Conservation (phyloP, 2,329 filamentous ascomycete genomes). For the Pseudopyricularia cyperi region DNA sequence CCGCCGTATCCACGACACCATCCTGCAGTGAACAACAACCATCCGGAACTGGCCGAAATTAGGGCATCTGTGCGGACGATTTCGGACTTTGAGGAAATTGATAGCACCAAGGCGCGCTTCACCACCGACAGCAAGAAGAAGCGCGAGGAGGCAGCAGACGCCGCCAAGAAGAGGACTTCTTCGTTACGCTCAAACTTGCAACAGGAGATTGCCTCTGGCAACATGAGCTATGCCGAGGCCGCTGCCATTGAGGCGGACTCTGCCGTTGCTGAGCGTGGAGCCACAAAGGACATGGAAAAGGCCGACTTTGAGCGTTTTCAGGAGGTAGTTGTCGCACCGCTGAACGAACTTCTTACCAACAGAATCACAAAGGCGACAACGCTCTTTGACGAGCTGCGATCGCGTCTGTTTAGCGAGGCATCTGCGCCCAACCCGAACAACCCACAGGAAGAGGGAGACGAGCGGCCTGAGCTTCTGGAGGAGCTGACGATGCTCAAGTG, state of each 20-base stretch:
- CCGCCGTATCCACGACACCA: conserved; percentile 91
- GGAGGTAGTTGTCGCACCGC: conserved; percentile 64
- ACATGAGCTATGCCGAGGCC: conserved; percentile 71
- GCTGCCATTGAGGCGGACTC: conserved; percentile 69
- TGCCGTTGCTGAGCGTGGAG: conserved; percentile 53
- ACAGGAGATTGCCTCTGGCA: conserved; percentile 62
- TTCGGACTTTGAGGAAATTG: conserved; percentile 60
- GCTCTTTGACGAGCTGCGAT: conserved; percentile 65
- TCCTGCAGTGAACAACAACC: conserved; percentile 89
- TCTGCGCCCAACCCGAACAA: conserved; percentile 61
- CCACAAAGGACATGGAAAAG: conserved; percentile 61
- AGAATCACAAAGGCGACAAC: conserved; percentile 62
- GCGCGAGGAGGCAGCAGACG: conserved; percentile 38
- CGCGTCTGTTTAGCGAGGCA: conserved; percentile 59
- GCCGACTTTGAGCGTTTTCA: conserved; percentile 78
- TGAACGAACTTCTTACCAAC: conserved; percentile 67
- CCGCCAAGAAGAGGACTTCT: conserved; percentile 39
- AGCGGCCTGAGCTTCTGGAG: conserved; percentile 85
- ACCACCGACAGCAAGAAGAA: conserved; percentile 41
- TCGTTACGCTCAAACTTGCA: conserved; percentile 65
- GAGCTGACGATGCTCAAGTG: conserved; percentile 92
- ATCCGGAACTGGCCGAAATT: conserved; percentile 74
- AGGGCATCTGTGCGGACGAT: conserved; percentile 61
- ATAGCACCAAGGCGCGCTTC: conserved; percentile 53
- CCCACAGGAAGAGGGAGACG: conserved; percentile 88